Conservation (phyloP, 2,329 filamentous ascomycete species). For the Penicillium decumbens region DNA sequence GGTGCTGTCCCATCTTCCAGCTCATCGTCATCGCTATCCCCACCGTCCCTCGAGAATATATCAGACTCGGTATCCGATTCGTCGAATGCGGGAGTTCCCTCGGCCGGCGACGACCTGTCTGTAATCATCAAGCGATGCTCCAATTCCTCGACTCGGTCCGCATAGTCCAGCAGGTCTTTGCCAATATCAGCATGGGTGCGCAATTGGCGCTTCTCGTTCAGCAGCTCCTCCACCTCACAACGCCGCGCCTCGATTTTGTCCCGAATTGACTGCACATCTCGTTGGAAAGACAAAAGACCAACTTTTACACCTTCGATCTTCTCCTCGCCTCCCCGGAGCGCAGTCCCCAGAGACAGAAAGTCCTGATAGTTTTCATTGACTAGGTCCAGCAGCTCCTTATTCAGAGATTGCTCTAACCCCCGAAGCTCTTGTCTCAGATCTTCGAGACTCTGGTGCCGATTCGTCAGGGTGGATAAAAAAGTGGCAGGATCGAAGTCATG, state of each 20-base stretch:
- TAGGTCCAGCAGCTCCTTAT: slow-evolving; percentile 82
- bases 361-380: slow-evolving; percentile 94
- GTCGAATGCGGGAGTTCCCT: slow-evolving; percentile 9
- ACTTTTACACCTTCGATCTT: slow-evolving; percentile 86
- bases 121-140: slow-evolving; percentile 66
- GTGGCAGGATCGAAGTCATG: slow-evolving; percentile 70
- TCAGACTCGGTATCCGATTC: slow-evolving; percentile 35
- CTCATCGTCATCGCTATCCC: slow-evolving; percentile 39
- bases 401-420: slow-evolving; percentile 71
- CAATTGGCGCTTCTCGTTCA: slow-evolving; percentile 64
- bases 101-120: slow-evolving; percentile 25
- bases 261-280: slow-evolving; percentile 73
- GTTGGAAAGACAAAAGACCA: slow-evolving; percentile 75
- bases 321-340: slow-evolving; percentile 82
- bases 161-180: slow-evolving; percentile 46
- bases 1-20: slow-evolving; percentile 36
- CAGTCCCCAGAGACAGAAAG: slow-evolving; percentile 76
- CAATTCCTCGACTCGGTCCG: slow-evolving; percentile 53
- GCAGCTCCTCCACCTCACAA: slow-evolving; percentile 57
- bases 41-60: slow-evolving; percentile 33
- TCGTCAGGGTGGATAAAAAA: slow-evolving; percentile 77
- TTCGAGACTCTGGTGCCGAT: slow-evolving; percentile 92
- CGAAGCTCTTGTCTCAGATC: slow-evolving; percentile 84
- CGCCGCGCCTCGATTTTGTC: slow-evolving; percentile 60
- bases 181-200: slow-evolving; percentile 60